Base-by-base conservation (phyloP, 768 basidiomycete genomes). In the Boletus subcaerulescens region DNA sequence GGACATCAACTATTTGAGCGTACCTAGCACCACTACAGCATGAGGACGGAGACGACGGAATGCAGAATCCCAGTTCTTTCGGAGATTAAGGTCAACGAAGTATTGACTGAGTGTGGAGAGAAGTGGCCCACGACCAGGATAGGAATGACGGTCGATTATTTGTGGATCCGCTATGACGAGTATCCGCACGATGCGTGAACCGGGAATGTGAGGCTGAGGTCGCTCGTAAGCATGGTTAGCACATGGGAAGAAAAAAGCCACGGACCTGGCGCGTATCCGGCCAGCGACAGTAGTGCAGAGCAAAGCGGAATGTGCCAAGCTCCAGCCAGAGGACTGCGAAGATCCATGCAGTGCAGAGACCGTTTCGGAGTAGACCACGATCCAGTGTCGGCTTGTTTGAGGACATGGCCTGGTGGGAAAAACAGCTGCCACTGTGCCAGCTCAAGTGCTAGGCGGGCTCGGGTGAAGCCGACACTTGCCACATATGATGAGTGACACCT, bases 141-240 rank as follows among this genome's bases (percentile, higher is more conserved):
- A 93, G 4, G 90, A 90, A 42, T 79, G 75, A 45, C 78, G 77
- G 68, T 94, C 86, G 43, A 92, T 78, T 26, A 96, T 82, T 71
- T 96, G 93, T 0, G 93, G 90, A 71, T 97, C 95, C 13, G 94
- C 86, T 35, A 94, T 75, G 44, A 96, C 74, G n/a, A 97, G 82
- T 4, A 79, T 58, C 56, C 75, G 56, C 55, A 64, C 66, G 56
- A 60, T 51, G 53, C 65, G 65, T 35, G 64, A 59, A 47, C 53
- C 44, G 31, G 58, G 60, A 9, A 54, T 58, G 50, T n/a, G 56
- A 53, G 53, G 62, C 66, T 65, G 51, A 24, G 45, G 33, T 22
- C 45, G 40, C 17, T 36, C 48, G 4, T 44, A n/a, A 24, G 41
- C 20, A 46, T 31, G 11, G 14, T 31, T 39, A 45, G n/a, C 17